phyloP scores from a whole-genome alignment of 495 filamentous ascomycete species.

The Neurospora sp. region DNA sequence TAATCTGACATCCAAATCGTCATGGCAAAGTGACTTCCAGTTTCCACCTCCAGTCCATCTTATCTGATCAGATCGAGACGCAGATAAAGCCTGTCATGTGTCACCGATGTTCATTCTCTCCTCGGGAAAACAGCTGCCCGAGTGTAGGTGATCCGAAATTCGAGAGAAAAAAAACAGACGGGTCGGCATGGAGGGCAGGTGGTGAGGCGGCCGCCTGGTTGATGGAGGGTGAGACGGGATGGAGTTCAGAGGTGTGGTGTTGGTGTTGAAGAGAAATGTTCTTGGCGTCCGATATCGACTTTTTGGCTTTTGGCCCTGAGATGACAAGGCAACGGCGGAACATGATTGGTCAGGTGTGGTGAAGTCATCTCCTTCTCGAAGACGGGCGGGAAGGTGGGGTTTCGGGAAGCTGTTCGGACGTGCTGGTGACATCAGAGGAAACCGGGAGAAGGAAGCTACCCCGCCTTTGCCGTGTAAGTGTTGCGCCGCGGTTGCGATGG shows the following conservation, averaged over 20 bases:
- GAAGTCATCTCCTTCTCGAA: background rate
- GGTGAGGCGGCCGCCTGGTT: background rate
- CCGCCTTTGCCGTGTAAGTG: slow-evolving; percentile 5
- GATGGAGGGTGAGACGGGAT: background rate
- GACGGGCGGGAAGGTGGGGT: background rate
- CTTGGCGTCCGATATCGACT: background rate
- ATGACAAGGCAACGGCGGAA: background rate
- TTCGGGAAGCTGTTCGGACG: background rate
- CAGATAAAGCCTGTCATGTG: background rate
- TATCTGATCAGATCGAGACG: background rate
- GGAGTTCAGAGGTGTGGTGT: background rate
- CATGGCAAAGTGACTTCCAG: background rate
- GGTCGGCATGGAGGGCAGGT: background rate
- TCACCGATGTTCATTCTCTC: background rate
- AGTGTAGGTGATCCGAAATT: background rate
- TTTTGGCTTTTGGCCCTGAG: background rate
- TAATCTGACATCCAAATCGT: background rate
- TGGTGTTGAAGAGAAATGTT: background rate
- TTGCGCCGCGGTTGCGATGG: background rate
- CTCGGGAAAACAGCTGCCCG: background rate
- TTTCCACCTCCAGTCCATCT: background rate
- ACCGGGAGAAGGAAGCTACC: slow-evolving; percentile 11
- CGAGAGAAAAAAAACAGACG: background rate
- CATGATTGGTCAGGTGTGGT: background rate
- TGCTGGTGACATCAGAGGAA: slow-evolving; percentile 13